These are phyloP conservation scores for Linnemannia hyalina DNA, from an alignment of 192 early-diverging fungal species.

Conservation along the genomic window DNA sequence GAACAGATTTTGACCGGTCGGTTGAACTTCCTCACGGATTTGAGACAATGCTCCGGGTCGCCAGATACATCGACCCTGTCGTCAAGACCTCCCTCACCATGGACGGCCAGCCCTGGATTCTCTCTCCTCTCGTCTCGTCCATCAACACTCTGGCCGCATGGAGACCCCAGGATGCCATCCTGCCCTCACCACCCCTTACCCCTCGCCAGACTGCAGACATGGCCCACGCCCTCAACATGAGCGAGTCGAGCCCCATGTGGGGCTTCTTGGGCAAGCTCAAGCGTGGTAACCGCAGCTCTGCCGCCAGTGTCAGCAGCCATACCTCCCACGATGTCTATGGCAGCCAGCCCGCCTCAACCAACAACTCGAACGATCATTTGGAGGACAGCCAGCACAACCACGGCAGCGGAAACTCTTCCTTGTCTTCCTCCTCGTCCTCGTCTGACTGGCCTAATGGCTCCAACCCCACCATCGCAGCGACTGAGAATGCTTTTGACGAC, in stretches of 20 bases:
- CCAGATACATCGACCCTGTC: slow-evolving; percentile 53
- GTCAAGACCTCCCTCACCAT: slow-evolving; percentile 40
- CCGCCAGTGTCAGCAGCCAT: slow-evolving; percentile 19
- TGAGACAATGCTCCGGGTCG: slow-evolving; percentile 46
- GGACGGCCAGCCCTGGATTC: slow-evolving; percentile 48
- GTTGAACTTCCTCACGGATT: slow-evolving; percentile 45
- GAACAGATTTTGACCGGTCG: slow-evolving; percentile 51
- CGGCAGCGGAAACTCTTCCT: background rate
- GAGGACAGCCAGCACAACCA: background rate
- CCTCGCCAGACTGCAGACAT: slow-evolving; percentile 31
- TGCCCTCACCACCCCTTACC: slow-evolving; percentile 37
- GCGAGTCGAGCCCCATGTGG: slow-evolving; percentile 22
- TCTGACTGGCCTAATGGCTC: slow-evolving; percentile 9
- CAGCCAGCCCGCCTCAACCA: slow-evolving; percentile 24
- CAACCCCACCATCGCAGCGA: background rate
- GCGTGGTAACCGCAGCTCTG: slow-evolving; percentile 25
- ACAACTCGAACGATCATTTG: slow-evolving; percentile 21
- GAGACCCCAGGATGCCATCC: slow-evolving; percentile 40
- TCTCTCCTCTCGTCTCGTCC: slow-evolving; percentile 51
- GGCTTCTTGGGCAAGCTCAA: slow-evolving; percentile 39
- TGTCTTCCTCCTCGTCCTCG: slow-evolving; percentile 9
- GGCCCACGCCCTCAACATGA: background rate
- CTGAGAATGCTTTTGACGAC: background rate
- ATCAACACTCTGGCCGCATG: slow-evolving; percentile 54
- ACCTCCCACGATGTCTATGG: slow-evolving; percentile 8